Evolutionary conservation across 371 early-diverging fungal species (phyloP), one percentile per base, ranked within the genome.

Genomic region (Apophysomyces trapeziformis): DNA sequence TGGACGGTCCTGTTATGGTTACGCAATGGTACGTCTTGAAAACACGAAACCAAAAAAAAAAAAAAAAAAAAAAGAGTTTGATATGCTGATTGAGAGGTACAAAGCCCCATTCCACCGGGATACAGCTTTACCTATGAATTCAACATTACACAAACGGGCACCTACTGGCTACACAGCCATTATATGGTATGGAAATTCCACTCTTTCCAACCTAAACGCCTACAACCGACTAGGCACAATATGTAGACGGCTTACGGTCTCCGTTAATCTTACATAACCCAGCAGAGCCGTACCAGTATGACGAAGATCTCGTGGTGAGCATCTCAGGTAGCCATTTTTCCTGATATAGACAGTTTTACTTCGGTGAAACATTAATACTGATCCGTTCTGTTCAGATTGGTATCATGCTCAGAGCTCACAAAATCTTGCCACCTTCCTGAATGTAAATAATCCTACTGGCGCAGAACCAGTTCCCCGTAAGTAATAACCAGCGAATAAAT

Each of bases 161-260:
- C 91, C 12, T 93, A 83, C 78, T 93, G 92, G 92, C 85, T 86
- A 64, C 95, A 94, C 58, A 83, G 85, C 13, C 93, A 93, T 70
- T 80, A 62, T 41, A 77, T 70, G 75, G 76, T 78, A 75, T 2
- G 32, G 32, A 3, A 2, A 26, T 1, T 3, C 3, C 32, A 26
- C 32, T 26, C 32, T 26, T 26, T 26, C 32, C 32, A 3, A 1
- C 32, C 32, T 26, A 26, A 26, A 26, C 32, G 12, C 12, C 41
- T 16, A 58, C 12, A 58, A 57, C 18, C n/a, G 11, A 57, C 36
- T 60, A 79, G 59, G 88, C 85, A 59, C 92, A 93, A 70, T 93
- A 94, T 69, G 85, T 91, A 58, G 94, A 96, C 65, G 95, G 95
- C 50, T 79, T 95, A 13, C 87, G 90, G 59, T 85, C 87, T 6